phyloP scores from a whole-genome alignment of 2,329 filamentous ascomycete species.

The Hymenoscyphus linearis region DNA sequence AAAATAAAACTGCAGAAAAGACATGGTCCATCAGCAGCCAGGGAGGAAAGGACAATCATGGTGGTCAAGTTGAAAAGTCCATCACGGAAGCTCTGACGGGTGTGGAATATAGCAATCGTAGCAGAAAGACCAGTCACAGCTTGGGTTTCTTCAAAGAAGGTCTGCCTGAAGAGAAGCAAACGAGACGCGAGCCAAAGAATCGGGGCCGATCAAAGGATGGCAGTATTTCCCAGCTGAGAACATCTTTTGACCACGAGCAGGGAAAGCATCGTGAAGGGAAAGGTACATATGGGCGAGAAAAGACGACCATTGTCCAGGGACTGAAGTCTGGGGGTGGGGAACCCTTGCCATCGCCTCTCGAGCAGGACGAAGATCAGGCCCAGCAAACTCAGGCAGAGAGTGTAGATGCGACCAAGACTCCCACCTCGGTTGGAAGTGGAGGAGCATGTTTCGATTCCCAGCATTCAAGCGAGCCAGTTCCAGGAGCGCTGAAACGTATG shows the following conservation, averaged over 20 bases:
- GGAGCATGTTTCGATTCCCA: slow-evolving; percentile 27
- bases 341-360: slow-evolving; percentile 13
- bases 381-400: slow-evolving; percentile 5
- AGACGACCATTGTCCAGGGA: not conserved
- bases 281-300: not conserved
- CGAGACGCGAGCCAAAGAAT: slow-evolving; percentile 43
- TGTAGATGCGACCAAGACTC: slow-evolving; percentile 18
- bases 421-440: slow-evolving; percentile 4
- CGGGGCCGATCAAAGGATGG: slow-evolving; percentile 30
- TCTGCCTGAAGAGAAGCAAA: slow-evolving; percentile 52
- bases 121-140: slow-evolving; percentile 62
- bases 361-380: slow-evolving; percentile 5
- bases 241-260: slow-evolving; percentile 6
- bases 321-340: not conserved
- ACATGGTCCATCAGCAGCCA: slow-evolving; percentile 60
- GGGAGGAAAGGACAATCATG: slow-evolving; percentile 46
- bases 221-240: slow-evolving; percentile 11
- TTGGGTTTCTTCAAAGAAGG: slow-evolving; percentile 64
- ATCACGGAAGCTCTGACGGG: slow-evolving; percentile 57
- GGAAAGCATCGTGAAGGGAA: slow-evolving; percentile 7
- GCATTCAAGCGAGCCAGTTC: slow-evolving; percentile 16
- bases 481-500: slow-evolving; percentile 21
- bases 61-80: slow-evolving; percentile 58
- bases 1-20: slow-evolving; percentile 42
- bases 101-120: slow-evolving; percentile 57